These are phyloP conservation scores for Quercus tomentella DNA, from an alignment of 331 rosid genomes.

Conservation along the genomic window DNA sequence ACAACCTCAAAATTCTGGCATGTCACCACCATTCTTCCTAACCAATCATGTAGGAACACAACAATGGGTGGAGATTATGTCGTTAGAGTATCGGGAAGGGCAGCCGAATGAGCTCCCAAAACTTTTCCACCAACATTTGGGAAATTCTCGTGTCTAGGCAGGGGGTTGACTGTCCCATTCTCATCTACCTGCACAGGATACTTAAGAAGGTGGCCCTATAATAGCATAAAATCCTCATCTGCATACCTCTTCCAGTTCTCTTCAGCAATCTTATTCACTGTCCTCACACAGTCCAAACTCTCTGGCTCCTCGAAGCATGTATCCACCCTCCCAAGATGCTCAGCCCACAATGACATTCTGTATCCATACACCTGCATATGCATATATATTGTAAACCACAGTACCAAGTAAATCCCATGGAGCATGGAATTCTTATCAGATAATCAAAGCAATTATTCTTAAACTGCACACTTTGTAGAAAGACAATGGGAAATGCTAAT, in stretches of 20 bases:
- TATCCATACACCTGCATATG: conserved; percentile 77
- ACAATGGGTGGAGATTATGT: conserved; percentile 33
- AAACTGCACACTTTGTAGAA: neutral
- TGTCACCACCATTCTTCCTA: neutral
- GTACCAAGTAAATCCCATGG: neutral
- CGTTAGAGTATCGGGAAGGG: conserved; percentile 69
- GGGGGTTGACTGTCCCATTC: conserved; percentile 50
- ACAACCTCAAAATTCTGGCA: neutral
- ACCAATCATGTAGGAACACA: neutral
- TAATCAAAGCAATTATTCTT: neutral
- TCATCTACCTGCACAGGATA: conserved; percentile 63
- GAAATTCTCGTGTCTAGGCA: conserved; percentile 57
- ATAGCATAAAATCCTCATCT: conserved; percentile 31
- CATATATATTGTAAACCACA: neutral
- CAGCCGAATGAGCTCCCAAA: conserved; percentile 43
- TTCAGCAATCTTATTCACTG: conserved; percentile 58
- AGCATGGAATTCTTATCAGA: neutral
- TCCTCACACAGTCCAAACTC: conserved; percentile 64
- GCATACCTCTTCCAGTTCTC: conserved; percentile 57
- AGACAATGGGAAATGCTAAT: neutral
- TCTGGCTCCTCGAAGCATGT: conserved; percentile 53
- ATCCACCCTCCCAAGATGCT: conserved; percentile 64
- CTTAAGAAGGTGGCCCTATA: conserved; percentile 78
- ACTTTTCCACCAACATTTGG: conserved; percentile 83
- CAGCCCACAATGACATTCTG: conserved; percentile 86